phyloP scores from a whole-genome alignment of 441 rosid genomes.

The Lepidium campestre region DNA sequence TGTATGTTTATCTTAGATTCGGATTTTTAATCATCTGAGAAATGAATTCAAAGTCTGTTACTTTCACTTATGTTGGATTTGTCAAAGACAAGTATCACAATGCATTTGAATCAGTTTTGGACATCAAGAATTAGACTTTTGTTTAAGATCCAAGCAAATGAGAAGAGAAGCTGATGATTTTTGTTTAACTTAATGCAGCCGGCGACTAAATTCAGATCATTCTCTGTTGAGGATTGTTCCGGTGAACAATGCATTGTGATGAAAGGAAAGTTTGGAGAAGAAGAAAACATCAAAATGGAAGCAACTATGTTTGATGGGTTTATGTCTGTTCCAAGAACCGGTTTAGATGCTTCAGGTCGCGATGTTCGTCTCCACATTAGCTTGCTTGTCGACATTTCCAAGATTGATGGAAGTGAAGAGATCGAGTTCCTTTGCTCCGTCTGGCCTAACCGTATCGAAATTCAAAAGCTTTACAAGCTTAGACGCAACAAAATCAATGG shows the following conservation, averaged over 20 bases:
- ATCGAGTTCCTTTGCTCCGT: conserved; percentile 60
- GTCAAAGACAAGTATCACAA: not conserved
- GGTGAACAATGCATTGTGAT: conserved; percentile 53
- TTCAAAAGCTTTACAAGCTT: conserved; percentile 47
- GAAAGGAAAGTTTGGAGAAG: conserved; percentile 37
- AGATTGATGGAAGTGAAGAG: conserved; percentile 31
- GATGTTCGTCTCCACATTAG: conserved; percentile 52
- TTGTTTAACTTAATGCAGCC: conserved; percentile 30
- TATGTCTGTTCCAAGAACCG: conserved; percentile 31
- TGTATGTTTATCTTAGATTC: not conserved
- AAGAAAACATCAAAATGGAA: conserved; percentile 50
- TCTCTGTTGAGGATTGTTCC: conserved; percentile 47
- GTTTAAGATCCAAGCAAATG: not conserved
- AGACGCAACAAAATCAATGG: conserved; percentile 23
- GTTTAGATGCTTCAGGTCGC: conserved; percentile 42
- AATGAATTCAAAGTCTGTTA: not conserved
- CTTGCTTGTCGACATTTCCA: conserved; percentile 49
- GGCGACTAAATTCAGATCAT: conserved; percentile 43
- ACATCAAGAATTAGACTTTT: not conserved
- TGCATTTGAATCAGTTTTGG: not conserved
- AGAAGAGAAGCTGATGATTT: not conserved
- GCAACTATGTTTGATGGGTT: conserved; percentile 67
- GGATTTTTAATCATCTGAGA: not conserved
- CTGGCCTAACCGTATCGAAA: conserved; percentile 63
- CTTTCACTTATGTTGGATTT: too few relatives aligned